These are phyloP conservation scores for Cardamine resedifolia DNA, from an alignment of 345 rosid species.

Conservation along the genomic window DNA sequence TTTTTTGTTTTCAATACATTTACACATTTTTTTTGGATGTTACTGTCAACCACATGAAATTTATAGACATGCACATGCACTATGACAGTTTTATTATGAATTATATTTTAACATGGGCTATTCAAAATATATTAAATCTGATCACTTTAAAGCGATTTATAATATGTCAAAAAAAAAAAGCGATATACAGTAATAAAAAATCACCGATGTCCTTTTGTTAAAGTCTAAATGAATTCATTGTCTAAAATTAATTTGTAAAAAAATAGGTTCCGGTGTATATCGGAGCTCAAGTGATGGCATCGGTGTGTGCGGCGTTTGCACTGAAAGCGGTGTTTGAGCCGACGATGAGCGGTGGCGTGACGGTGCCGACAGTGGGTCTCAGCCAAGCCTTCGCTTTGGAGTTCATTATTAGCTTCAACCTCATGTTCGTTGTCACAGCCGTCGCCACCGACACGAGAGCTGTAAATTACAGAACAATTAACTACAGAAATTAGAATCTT, in stretches of 20 bases:
- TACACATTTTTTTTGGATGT: slow-evolving; percentile 16
- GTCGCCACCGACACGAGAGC: slow-evolving; percentile 96
- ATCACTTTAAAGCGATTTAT: neutral
- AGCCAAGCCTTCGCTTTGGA: slow-evolving; percentile 84
- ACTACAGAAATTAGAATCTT: neutral
- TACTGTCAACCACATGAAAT: neutral
- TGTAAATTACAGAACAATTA: slow-evolving; percentile 35
- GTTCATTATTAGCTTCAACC: slow-evolving; percentile 76
- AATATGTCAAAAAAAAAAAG: neutral
- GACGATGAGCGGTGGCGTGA: slow-evolving; percentile 75
- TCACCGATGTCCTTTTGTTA: neutral
- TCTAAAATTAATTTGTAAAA: neutral
- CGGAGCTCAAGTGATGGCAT: slow-evolving; percentile 70
- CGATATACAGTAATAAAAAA: neutral
- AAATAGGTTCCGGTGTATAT: slow-evolving; percentile 69
- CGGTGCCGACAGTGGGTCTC: slow-evolving; percentile 61
- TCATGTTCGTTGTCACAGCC: slow-evolving; percentile 93
- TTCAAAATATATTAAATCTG: neutral
- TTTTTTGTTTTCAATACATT: neutral
- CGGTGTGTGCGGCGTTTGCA: slow-evolving; percentile 71
- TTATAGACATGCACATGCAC: slow-evolving; percentile 5
- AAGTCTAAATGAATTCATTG: neutral
- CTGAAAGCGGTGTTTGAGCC: slow-evolving; percentile 68
- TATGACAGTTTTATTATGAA: neutral
- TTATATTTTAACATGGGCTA: neutral